Evolutionary conservation across 176 grass and related monocot genomes (phyloP), one percentile per base, ranked within the genome.

Genomic region (Musa acuminata): DNA sequence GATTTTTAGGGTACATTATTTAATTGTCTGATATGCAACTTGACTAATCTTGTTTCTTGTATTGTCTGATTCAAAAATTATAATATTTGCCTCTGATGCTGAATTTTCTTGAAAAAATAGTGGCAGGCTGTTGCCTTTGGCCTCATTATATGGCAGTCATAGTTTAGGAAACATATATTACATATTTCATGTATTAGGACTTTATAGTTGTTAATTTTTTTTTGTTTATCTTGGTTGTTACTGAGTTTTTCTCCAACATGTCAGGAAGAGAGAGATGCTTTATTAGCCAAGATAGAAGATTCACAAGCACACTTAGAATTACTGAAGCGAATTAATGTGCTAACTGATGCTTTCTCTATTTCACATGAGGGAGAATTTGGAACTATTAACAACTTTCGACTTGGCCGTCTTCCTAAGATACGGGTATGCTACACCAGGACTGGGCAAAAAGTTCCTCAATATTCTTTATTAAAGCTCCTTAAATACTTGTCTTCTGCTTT

Each of bases 201-300:
- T 60, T 60, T 60, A 43, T 43, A 20, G 57, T 10, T 63, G 6
- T 63, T 63, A 22, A 22, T 10, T 7, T 6, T 65, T 65, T 11
- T 65, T 26, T 3, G 9, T 13, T 3, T 65, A 11, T 65, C 63
- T 65, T 65, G 13, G 63, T 65, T 26, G 21, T 3, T 9, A 21
- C 9, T 5, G 2, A 64, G 43, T 1, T 62, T 64, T 51, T 79
- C 75, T 53, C 26, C 20, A 24, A 60, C 72, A 77, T 60, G 16
- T 43, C 52, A 99, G 95, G 95, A 99, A 86, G 91, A 94, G 82
- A 94, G 95, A 87, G 91, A 99, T 83, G 88, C 90, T 8, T 76
- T 99, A 84, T 91, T 89, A 82, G 88, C 95, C 73, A 99, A 91
- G 73, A 89, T 86, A 81, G 95, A 94, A 87, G 95, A 91, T 62